phyloP scores from a whole-genome alignment of 805 yeast species.

The Schizosaccharomyces cryophilus region DNA sequence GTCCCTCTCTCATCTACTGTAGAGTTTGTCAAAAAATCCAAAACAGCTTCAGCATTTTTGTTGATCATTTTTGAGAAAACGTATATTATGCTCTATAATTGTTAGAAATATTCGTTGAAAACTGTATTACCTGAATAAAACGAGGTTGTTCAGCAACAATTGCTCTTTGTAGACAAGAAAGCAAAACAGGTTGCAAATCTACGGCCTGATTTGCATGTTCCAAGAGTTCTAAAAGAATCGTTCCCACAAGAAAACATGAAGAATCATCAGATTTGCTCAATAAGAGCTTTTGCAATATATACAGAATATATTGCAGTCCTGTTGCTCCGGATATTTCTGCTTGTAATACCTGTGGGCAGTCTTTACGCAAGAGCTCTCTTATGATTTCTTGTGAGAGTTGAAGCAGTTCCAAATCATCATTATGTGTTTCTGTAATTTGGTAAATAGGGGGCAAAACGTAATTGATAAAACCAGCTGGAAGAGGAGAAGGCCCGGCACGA shows the following conservation, averaged over 20 bases:
- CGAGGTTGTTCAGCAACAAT: constrained; percentile 23
- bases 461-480: not conserved
- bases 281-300: not conserved
- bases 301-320: not conserved
- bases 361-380: not conserved
- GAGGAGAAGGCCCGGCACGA: not conserved
- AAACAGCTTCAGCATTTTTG: constrained; percentile 34
- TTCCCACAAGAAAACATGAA: not conserved
- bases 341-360: not conserved
- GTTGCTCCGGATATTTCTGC: not conserved
- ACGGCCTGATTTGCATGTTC: constrained; percentile 12
- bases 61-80: constrained; percentile 53
- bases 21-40: constrained; percentile 31
- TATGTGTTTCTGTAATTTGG: not conserved
- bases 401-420: not conserved
- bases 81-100: constrained; percentile 28
- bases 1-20: constrained; percentile 4
- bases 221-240: not conserved
- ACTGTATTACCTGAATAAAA: constrained; percentile 28
- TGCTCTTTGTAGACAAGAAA: constrained; percentile 48
- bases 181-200: constrained; percentile 16
- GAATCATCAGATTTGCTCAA: not conserved
- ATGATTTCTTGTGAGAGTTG: not conserved
- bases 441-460: not conserved
- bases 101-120: not conserved